phyloP scores from a whole-genome alignment of 2,329 filamentous ascomycete genomes.

The Chaetomium sp. region DNA sequence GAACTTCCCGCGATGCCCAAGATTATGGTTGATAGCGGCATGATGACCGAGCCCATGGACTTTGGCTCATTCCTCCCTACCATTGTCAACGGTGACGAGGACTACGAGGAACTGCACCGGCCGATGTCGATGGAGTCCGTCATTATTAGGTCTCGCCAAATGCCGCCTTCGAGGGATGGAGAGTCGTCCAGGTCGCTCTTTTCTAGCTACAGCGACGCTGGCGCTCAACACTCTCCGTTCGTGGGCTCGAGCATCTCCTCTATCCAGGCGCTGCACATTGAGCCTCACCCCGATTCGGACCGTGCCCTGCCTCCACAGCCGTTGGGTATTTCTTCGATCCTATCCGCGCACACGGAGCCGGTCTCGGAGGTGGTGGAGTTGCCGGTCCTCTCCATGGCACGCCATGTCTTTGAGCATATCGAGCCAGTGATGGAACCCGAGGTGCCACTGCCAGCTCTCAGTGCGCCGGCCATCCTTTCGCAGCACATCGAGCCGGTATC shows the following conservation, averaged over 20 bases:
- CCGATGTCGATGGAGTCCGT: constrained; percentile 40
- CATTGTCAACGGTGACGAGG: constrained; percentile 7
- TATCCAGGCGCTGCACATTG: constrained; percentile 40
- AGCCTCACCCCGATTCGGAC: constrained; percentile 36
- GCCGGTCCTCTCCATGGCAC: constrained; percentile 10
- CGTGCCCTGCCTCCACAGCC: constrained; percentile 15
- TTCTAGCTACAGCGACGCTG: constrained; percentile 45
- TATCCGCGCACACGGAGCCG: constrained; percentile 20
- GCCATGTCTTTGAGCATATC: constrained; percentile 14
- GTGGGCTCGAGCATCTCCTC: constrained; percentile 38
- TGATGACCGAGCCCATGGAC: constrained; percentile 55
- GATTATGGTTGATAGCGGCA: constrained; percentile 53
- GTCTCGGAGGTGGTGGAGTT: constrained; percentile 6
- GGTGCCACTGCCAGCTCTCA: constrained; percentile 15
- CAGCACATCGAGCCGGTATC: constrained; percentile 19
- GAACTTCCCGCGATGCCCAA: constrained; percentile 45
- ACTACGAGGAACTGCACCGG: constrained; percentile 19
- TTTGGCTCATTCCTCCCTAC: constrained; percentile 23
- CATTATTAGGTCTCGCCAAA: constrained; percentile 25
- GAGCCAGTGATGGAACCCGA: constrained; percentile 21
- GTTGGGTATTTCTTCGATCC: constrained; percentile 30
- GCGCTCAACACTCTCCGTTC: constrained; percentile 40
- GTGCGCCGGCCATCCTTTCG: constrained; percentile 13
- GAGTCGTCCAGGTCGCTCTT: constrained; percentile 39
- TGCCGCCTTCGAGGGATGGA: constrained; percentile 23